phyloP scores from a whole-genome alignment of 2,329 filamentous ascomycete genomes.

The Pseudocercospora vitis region DNA sequence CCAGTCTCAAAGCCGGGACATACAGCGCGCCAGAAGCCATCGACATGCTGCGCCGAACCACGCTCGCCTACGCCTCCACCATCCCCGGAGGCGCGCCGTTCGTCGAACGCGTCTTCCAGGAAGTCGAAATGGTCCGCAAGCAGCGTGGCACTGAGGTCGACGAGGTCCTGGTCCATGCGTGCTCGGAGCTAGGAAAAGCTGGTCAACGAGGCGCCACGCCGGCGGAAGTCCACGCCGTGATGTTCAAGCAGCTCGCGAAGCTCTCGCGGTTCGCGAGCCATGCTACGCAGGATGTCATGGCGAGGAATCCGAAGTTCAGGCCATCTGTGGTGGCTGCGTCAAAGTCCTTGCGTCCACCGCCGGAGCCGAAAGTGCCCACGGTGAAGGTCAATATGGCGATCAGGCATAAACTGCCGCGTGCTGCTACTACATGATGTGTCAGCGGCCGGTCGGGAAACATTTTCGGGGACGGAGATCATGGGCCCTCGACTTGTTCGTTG shows the following conservation, averaged over 20 bases:
- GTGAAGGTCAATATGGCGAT: constrained; percentile 32
- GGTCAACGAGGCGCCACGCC: constrained; percentile 24
- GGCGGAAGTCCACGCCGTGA: constrained; percentile 26
- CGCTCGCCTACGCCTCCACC: constrained; percentile 31
- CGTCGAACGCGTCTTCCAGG: constrained; percentile 33
- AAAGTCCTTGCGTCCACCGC: constrained; percentile 24
- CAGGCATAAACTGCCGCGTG: constrained; percentile 22
- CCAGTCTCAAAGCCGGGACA: constrained; percentile 32
- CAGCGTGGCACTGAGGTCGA: constrained; percentile 32
- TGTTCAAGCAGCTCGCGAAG: constrained; percentile 28
- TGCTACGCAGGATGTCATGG: constrained; percentile 30
- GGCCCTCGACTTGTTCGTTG: no score
- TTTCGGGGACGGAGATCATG: no score
- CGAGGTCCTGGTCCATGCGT: constrained; percentile 26
- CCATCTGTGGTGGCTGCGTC: constrained; percentile 24
- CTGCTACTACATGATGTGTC: background rate
- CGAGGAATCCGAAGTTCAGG: constrained; percentile 32
- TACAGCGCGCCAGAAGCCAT: constrained; percentile 35
- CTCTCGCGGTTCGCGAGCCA: constrained; percentile 28
- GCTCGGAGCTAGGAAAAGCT: constrained; percentile 26
- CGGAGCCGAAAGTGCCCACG: constrained; percentile 28
- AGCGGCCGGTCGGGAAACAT: background rate
- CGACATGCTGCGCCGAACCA: constrained; percentile 33
- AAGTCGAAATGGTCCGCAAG: constrained; percentile 29
- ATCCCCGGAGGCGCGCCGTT: constrained; percentile 31